phyloP scores from a whole-genome alignment of 768 basidiomycete genomes.

The Kondoa malvinella region DNA sequence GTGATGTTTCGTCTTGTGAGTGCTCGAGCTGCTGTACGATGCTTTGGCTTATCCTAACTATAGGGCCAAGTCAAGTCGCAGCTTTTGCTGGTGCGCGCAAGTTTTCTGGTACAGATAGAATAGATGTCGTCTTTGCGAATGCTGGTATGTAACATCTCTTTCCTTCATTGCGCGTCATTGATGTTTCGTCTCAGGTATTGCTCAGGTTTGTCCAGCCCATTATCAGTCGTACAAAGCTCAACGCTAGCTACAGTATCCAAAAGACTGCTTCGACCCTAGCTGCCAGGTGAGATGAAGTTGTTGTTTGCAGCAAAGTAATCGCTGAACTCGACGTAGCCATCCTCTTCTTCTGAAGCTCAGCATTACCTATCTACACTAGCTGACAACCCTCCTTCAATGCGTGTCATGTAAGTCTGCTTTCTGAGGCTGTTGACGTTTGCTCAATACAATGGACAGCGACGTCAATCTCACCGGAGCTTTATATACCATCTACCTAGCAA shows the following conservation, averaged over 20 bases:
- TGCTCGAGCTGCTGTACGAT: background rate
- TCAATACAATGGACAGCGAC: background rate
- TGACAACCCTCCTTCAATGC: background rate
- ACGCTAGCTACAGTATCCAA: background rate
- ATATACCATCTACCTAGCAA: slow-evolving; percentile 8
- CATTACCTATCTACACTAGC: background rate
- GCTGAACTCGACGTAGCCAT: background rate
- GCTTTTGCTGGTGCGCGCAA: background rate
- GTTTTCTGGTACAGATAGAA: background rate
- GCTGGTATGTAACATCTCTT: background rate
- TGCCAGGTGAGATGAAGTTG: background rate
- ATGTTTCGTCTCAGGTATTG: background rate
- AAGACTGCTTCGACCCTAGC: background rate
- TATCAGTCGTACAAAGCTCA: background rate
- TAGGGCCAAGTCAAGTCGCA: background rate
- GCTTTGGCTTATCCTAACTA: background rate
- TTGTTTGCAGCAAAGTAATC: background rate
- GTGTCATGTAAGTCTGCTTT: background rate
- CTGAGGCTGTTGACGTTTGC: background rate
- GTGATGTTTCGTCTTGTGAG: background rate
- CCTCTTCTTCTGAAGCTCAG: background rate
- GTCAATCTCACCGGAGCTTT: slow-evolving; percentile 9
- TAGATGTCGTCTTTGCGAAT: slow-evolving; percentile 6
- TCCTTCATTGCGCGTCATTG: background rate
- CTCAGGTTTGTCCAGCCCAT: background rate